Evolutionary conservation across 345 rosid species (phyloP).

Genomic region (Geranium rotundifolium): DNA sequence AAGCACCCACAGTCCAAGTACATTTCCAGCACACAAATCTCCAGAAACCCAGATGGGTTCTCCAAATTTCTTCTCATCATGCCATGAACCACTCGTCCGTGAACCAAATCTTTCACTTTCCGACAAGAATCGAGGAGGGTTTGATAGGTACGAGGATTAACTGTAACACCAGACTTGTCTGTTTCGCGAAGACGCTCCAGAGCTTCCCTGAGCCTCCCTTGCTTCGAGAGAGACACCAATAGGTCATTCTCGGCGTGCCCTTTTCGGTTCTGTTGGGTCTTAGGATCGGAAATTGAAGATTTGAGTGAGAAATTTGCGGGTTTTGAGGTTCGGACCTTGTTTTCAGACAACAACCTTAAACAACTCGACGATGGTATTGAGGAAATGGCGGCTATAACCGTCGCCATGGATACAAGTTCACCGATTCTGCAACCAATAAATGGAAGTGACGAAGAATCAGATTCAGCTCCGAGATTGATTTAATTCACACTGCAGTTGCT

Average conservation of each 20-base stretch:
- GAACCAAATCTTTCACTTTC: slow-evolving; percentile 23
- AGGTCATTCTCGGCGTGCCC: slow-evolving; percentile 48
- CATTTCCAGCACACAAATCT: slow-evolving; percentile 34
- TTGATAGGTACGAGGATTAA: slow-evolving; percentile 28
- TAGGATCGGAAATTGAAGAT: slow-evolving; percentile 8
- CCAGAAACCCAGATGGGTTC: slow-evolving; percentile 30
- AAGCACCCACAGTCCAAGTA: slow-evolving; percentile 47
- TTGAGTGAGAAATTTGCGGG: slow-evolving; percentile 42
- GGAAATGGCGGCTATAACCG: slow-evolving; percentile 1
- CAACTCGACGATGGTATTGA: slow-evolving; percentile 14
- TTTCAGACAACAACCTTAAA: slow-evolving; percentile 4
- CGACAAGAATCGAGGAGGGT: slow-evolving; percentile 42
- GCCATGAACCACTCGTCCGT: slow-evolving; percentile 38
- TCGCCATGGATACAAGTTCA: not conserved
- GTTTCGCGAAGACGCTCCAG: slow-evolving; percentile 38
- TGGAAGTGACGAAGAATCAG: not conserved
- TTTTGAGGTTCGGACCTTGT: slow-evolving; percentile 14
- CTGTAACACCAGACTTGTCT: slow-evolving; percentile 39
- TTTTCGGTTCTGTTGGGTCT: slow-evolving; percentile 17
- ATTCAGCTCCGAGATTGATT: not conserved
- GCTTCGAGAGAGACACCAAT: slow-evolving; percentile 43
- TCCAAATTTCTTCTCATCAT: slow-evolving; percentile 18
- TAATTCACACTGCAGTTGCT: not conserved
- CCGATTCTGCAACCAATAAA: not conserved
- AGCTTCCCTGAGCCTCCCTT: slow-evolving; percentile 54